phyloP scores from a whole-genome alignment of 208 protist species.

The Leishmania mexicana region DNA sequence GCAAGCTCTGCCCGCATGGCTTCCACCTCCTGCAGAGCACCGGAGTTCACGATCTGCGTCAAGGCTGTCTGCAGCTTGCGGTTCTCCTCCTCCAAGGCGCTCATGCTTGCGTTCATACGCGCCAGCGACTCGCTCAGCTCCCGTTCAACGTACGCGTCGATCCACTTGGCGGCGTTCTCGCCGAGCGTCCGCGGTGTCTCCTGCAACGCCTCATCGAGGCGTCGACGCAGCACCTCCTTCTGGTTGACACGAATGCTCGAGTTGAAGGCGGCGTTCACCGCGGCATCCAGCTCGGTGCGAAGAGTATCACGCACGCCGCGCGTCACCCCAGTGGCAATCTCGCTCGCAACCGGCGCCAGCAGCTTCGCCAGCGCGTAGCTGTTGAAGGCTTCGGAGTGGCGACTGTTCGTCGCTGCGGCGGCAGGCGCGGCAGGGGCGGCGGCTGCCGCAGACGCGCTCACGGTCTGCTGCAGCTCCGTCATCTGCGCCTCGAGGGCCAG shows the following conservation, averaged over 20 bases:
- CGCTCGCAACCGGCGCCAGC: slow-evolving; percentile 56
- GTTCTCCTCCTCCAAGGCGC: slow-evolving; percentile 66
- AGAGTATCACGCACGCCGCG: slow-evolving; percentile 69
- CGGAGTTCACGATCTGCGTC: slow-evolving; percentile 54
- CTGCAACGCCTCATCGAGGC: slow-evolving; percentile 73
- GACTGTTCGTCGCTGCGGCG: slow-evolving; percentile 8
- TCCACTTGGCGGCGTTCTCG: slow-evolving; percentile 49
- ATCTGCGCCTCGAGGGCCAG: slow-evolving; percentile 90
- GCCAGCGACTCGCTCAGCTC: slow-evolving; percentile 63
- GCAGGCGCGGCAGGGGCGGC: neutral
- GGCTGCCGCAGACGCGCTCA: slow-evolving; percentile 1
- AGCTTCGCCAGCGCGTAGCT: slow-evolving; percentile 62
- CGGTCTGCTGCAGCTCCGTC: slow-evolving; percentile 74
- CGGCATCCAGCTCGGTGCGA: slow-evolving; percentile 63
- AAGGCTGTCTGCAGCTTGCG: slow-evolving; percentile 56
- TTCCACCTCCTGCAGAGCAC: slow-evolving; percentile 52
- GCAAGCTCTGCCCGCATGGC: slow-evolving; percentile 44
- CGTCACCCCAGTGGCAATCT: slow-evolving; percentile 70
- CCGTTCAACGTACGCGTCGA: slow-evolving; percentile 49
- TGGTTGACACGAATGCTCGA: slow-evolving; percentile 52
- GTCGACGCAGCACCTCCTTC: slow-evolving; percentile 60
- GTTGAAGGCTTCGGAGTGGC: slow-evolving; percentile 54
- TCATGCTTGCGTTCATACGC: slow-evolving; percentile 49
- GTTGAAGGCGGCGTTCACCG: slow-evolving; percentile 57
- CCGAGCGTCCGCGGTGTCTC: slow-evolving; percentile 59